Evolutionary conservation across 768 basidiomycete species (phyloP).

Genomic region (Trametes maxima): DNA sequence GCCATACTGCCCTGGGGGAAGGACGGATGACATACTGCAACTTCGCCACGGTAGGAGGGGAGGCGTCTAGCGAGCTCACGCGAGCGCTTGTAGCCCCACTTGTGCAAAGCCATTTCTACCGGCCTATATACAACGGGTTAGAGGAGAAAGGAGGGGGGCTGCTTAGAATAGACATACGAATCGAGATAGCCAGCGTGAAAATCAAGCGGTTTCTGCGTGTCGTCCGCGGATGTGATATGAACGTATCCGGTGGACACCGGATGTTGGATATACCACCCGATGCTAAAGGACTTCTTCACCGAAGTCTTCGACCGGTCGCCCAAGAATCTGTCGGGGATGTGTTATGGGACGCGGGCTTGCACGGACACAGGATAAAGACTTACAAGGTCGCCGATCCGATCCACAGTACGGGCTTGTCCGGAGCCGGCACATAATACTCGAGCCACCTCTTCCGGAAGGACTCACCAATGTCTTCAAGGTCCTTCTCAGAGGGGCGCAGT

Average conservation of each 20-base stretch:
- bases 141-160: not conserved
- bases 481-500: constrained; percentile 51
- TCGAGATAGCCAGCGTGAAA: constrained; percentile 51
- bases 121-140: constrained; percentile 20
- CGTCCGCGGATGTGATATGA: constrained; percentile 47
- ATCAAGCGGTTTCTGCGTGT: constrained; percentile 43
- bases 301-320: constrained; percentile 23
- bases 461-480: constrained; percentile 51
- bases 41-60: constrained; percentile 41
- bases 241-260: constrained; percentile 50
- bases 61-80: constrained; percentile 61
- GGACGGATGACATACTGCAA: constrained; percentile 30
- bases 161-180: constrained; percentile 37
- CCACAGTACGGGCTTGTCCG: constrained; percentile 58
- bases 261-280: constrained; percentile 41
- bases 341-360: not conserved
- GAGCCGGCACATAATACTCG: constrained; percentile 48
- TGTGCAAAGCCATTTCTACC: constrained; percentile 43
- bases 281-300: constrained; percentile 32
- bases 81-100: constrained; percentile 56
- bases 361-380: constrained; percentile 7
- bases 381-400: constrained; percentile 47
- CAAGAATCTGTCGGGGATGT: constrained; percentile 27
- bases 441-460: constrained; percentile 53
- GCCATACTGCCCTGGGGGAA: constrained; percentile 36